Percentiles rank a stretch among this genome's conserved stretches.
Conservation (phyloP, 495 filamentous ascomycete genomes). For the Talaromyces proteolyticus region DNA sequence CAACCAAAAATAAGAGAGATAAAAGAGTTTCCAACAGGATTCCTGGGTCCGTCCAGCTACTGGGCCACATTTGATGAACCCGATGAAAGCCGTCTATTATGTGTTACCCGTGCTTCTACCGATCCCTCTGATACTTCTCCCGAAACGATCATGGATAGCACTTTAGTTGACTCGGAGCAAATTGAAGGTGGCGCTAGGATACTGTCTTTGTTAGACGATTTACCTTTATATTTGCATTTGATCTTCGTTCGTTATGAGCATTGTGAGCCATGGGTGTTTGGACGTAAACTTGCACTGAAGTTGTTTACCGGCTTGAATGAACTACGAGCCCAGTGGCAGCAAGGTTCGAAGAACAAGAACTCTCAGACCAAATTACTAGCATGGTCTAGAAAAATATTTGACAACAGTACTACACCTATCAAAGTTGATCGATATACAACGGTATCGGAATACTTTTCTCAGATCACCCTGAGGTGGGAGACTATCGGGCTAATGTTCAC, state of each 20-base stretch:
- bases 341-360: not conserved
- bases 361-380: not conserved
- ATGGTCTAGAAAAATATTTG: not conserved
- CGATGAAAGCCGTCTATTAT: not conserved
- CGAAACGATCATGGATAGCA: not conserved
- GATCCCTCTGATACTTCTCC: not conserved
- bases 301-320: not conserved
- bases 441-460: not conserved
- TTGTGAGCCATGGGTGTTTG: not conserved
- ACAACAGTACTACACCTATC: not conserved
- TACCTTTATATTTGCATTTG: not conserved
- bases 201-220: not conserved
- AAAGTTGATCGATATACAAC: not conserved
- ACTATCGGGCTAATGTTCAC: conserved; percentile 2
- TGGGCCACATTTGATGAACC: not conserved
- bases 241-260: not conserved
- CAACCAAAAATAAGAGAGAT: not conserved
- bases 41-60: not conserved
- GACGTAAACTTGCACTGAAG: not conserved
- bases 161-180: not conserved
- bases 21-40: not conserved
- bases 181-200: not conserved
- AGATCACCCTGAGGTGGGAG: not conserved
- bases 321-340: not conserved
- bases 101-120: too few relatives aligned